Percentiles rank a stretch among this genome's conserved stretches.
phyloP scores from a whole-genome alignment of 2,329 filamentous ascomycete genomes.

The Talaromyces rugulosus region DNA sequence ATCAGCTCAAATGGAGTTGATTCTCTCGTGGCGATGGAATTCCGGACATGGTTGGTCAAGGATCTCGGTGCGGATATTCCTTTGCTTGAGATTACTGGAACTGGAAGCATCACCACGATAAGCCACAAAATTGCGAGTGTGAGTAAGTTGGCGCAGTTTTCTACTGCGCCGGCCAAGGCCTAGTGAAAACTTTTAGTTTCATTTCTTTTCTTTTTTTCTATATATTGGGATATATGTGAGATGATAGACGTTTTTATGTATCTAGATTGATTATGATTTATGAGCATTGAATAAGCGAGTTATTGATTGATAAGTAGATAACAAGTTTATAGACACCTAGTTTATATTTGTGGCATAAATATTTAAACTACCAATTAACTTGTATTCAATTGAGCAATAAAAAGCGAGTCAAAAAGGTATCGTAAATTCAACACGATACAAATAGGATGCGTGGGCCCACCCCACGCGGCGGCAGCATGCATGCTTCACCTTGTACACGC shows the following conservation, averaged over 20 bases:
- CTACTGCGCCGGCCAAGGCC: neutral
- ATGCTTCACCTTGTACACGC: no score
- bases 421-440: no score
- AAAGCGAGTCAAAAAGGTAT: no score
- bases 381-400: no score
- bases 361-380: no score
- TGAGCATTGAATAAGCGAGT: neutral
- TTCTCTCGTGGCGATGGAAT: slow-evolving; percentile 28
- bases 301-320: no score
- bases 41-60: slow-evolving; percentile 26
- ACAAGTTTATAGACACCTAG: no score
- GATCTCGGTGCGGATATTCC: slow-evolving; percentile 22
- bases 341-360: no score
- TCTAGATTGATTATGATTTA: neutral
- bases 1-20: slow-evolving; percentile 24
- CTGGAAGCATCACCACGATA: slow-evolving; percentile 15
- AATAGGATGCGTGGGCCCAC: no score
- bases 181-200: neutral
- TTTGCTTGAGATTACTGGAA: slow-evolving; percentile 16
- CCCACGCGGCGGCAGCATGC: no score
- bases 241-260: neutral
- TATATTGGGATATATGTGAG: neutral
- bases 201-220: neutral
- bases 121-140: slow-evolving; percentile 16
- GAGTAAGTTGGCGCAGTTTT: slow-evolving; percentile 16